Conservation (phyloP, 805 yeast genomes). For the Ogataea nonfermentans region DNA sequence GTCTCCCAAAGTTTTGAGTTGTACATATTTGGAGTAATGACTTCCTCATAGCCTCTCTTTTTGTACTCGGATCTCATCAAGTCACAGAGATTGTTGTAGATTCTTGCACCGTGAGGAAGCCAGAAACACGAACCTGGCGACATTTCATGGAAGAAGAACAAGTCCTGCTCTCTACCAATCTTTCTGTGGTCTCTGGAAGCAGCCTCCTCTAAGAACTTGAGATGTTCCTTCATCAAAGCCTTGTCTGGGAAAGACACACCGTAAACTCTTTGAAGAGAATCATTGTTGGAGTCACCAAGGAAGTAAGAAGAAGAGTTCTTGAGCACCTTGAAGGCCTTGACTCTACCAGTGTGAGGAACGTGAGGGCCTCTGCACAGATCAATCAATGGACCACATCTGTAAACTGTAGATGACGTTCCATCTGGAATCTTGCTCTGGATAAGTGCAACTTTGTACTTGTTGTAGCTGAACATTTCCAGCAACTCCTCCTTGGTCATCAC, state of each 20-base stretch:
- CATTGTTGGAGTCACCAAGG: conserved; percentile 88
- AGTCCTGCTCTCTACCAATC: conserved; percentile 94
- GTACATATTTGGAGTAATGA: conserved; percentile 98
- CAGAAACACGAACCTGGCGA: conserved; percentile 98
- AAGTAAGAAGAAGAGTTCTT: conserved; percentile 96
- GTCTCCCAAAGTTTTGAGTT: conserved; percentile 97
- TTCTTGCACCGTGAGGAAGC: conserved; percentile 99
- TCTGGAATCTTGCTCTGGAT: conserved; percentile 90
- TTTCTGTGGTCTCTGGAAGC: conserved; percentile 94
- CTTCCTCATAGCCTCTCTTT: conserved; percentile 95
- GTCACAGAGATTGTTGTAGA: conserved; percentile 83
- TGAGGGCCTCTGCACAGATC: conserved; percentile 98
- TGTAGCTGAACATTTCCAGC: conserved; percentile 90
- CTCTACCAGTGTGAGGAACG: conserved; percentile 94
- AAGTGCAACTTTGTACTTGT: conserved; percentile 90
- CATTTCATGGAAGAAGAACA: conserved; percentile 92
- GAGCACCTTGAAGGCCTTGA: conserved; percentile 89
- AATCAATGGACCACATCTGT: conserved; percentile 95
- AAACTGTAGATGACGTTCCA: conserved; percentile 93
- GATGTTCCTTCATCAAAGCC: conserved; percentile 90
- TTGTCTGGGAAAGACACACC: conserved; percentile 99
- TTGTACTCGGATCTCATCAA: conserved; percentile 81
- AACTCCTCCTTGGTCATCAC: conserved; percentile 89
- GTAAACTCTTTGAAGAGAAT: conserved; percentile 93
- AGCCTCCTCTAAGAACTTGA: conserved; percentile 94